Percentiles rank a stretch among this genome's conserved stretches.
phyloP scores from a whole-genome alignment of 768 basidiomycete species.

The Serpula lacrymans region DNA sequence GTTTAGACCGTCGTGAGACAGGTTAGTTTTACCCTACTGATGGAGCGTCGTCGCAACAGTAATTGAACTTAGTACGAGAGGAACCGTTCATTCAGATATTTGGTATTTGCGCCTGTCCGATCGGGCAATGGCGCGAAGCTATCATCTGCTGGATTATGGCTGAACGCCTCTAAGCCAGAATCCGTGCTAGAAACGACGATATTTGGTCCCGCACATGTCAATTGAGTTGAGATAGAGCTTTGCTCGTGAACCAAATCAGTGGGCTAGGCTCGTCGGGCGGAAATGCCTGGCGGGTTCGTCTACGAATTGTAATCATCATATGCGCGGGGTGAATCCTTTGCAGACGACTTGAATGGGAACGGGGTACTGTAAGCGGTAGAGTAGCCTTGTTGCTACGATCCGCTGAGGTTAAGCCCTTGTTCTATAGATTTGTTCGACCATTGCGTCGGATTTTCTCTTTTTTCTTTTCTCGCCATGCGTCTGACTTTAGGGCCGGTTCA shows the following conservation, averaged over 20 bases:
- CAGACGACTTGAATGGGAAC: constrained; percentile 76
- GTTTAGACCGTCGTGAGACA: constrained; percentile 83
- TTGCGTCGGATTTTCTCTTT: too few species aligned
- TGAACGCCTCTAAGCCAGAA: constrained; percentile 84
- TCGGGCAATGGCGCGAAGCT: constrained; percentile 77
- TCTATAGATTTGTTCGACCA: constrained; percentile 65
- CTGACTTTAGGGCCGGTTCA: too few species aligned
- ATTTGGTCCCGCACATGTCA: constrained; percentile 51
- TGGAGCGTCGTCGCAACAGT: constrained; percentile 71
- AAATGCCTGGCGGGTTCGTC: constrained; percentile 59
- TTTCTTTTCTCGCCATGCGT: too few species aligned
- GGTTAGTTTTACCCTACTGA: constrained; percentile 86
- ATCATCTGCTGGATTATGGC: constrained; percentile 83
- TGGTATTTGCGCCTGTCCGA: constrained; percentile 79
- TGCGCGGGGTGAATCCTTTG: constrained; percentile 74
- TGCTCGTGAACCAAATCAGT: constrained; percentile 68
- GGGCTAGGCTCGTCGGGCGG: constrained; percentile 44
- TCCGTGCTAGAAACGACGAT: constrained; percentile 74
- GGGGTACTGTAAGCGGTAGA: constrained; percentile 75
- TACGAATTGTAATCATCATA: constrained; percentile 62
- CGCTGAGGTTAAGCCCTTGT: constrained; percentile 73
- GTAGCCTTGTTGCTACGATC: constrained; percentile 79
- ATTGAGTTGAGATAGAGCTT: constrained; percentile 43
- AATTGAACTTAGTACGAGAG: constrained; percentile 82
- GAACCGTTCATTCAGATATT: constrained; percentile 82